Base-by-base conservation (phyloP, 2,329 filamentous ascomycete species). In the Trichoderma aggressivum region DNA sequence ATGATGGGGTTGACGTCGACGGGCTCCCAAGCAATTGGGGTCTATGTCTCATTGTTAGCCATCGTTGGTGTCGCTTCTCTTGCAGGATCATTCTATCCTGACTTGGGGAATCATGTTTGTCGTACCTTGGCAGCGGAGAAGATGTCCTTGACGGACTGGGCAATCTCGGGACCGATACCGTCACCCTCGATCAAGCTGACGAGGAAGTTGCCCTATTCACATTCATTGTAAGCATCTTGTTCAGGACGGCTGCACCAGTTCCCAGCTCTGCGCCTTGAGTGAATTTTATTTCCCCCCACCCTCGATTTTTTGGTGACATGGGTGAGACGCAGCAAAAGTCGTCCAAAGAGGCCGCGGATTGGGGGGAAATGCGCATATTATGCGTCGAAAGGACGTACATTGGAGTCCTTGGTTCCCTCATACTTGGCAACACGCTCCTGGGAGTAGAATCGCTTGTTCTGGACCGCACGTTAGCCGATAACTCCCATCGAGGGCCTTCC, bases 131-230 rank as follows among this genome's bases (percentile, higher is more conserved):
- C 96, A 78, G 96, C 96, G 79, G 90, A 88, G 86, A 98, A 99
- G 85, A 99, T 99, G 83, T 98, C 93, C 90, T 98, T 99, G 80
- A 99, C 94, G 64, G 96, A 97, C 84, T 97, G 91, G 75, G 96
- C 91, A 81, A 99, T 99, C 86, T 99, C 95, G 75, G 96, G 96
- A 73, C 96, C 96, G 82, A 99, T 99, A 82, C 96, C 96, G 81
- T 99, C 97, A 85, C 97, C 96, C 88, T 99, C 97, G 76, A 99
- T 99, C 84, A 99, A 87, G 78, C 93, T 95, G 80, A 99, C 96
- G 71, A 93, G 92, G 89, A 92, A 99, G 84, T 96, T 96, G 80
- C 96, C 96, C 94, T 97, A 78, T 72, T 55, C 59, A 47, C 16
- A 71, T 60, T 72, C 16, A 71, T 60, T 72, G 71, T 80, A 74